Base-by-base conservation (phyloP, 2,329 filamentous ascomycete genomes). In the Incumbomyces lentus region DNA sequence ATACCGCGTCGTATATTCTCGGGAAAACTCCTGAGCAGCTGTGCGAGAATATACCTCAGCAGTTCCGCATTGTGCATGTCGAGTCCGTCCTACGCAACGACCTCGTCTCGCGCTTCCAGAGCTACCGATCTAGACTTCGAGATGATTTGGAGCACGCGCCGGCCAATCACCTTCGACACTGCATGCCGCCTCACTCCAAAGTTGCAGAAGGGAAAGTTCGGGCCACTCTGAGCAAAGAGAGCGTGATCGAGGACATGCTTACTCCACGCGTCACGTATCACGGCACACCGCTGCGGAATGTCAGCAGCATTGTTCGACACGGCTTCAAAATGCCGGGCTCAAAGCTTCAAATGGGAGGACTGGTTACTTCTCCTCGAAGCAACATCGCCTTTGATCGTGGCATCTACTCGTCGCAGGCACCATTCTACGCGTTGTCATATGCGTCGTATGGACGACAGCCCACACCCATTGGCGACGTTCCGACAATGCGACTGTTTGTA, bases 361-460 rank as follows among this genome's bases (percentile, higher is more conserved):
- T 19, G 31, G 35, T 16, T 13, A 12, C 18, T 38, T 32, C 43
- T 22, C 16, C 34, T 14, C 33, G 43, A 7, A 36, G 33, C 26
- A 33, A 34, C 13, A 38, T 30, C 14, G 18, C 33, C 13, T 39
- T 22, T 14, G 62, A 68, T 4, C 56, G 57, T 1, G 68, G 68
- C 2, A 68, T 72, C 47, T 73, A 71, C 56, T 67, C 66, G 16
- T 71, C 68, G 3, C 69, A 68, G 2, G 54, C 57, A n/a, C 50
- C 67, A 1, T 54, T 55, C 3, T 71, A 68, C 47, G 59, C 68
- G 5, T 56, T 71, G 1, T 49, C 44, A 2, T 72, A 68, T 51
- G 58, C 62, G 12, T 12, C n/a, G 6, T 14, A 19, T 14, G 55
- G 55, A 10, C 48, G 49, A n/a, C 49, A 51, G n/a, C 57, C 53